Base-by-base conservation (phyloP, 495 filamentous ascomycete genomes). In the Lentithecium fluviatile region DNA sequence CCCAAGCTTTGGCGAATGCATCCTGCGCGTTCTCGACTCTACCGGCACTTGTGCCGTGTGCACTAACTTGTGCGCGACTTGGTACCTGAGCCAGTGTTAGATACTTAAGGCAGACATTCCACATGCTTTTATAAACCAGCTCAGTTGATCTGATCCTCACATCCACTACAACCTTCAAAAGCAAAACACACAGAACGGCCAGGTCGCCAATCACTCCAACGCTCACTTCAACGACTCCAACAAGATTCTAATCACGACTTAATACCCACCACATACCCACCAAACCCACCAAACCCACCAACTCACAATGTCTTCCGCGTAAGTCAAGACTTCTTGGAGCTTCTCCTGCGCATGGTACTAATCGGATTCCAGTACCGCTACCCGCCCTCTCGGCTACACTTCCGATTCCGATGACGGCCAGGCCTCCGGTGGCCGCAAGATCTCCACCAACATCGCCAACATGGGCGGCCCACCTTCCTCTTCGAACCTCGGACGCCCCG, bases 381-480 rank as follows among this genome's bases (percentile, higher is more conserved):
- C 46, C 10, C 45, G 54, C 19, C 52, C 57, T 37, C 57, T 34
- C 37, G 64, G 48, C 26, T 68, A 68, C 56, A 50, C 52, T 46
- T 64, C 55, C 19, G 62, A 62, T 20, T 59, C 47, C 51, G 67
- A 69, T 42, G 63, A 69, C 42, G 63, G 67, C 37, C 67, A 69
- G 51, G 67, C 67, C 32, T 42, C 53, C 21, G 67, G 62, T 15
- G 58, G 63, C 13, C 62, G 66, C 23, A 52, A 56, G n/a, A 20
- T 70, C 23, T 60, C 64, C 15, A 37, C 64, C 65, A 11, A 60
- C 69, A 20, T 62, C 71, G 4, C 64, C 65, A 11, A 60, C 69
- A 20, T 62, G 70, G 10, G 74, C 70, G 0, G 74, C 69, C 65
- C 75, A 1, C 75, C 76, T 1, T 75, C 76, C 15, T 76, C 74